Percentiles rank a stretch among this genome's conserved stretches.
Evolutionary conservation across 257 asterid species (phyloP).

Genomic region (Lantana camara): DNA sequence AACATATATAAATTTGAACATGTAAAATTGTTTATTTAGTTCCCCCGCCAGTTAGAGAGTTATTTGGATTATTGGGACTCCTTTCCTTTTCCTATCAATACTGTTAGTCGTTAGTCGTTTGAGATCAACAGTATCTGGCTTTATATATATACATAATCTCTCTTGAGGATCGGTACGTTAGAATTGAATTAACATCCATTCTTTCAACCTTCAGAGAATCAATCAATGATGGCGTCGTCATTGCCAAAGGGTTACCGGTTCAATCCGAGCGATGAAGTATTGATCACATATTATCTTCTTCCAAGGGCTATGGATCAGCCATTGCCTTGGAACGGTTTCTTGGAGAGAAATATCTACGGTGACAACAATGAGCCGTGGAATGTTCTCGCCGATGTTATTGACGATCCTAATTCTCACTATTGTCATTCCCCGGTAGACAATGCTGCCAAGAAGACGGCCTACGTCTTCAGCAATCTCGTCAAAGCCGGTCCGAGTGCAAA

Average conservation of each 20-base stretch:
- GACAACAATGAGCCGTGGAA: constrained; percentile 5
- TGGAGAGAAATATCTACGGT: not conserved
- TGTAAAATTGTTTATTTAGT: no score
- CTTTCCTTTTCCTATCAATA: no score
- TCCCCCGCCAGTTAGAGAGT: no score
- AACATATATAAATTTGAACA: no score
- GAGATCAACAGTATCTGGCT: no score
- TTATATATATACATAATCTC: no score
- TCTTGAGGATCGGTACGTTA: no score
- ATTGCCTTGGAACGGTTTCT: not conserved
- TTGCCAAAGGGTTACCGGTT: not conserved
- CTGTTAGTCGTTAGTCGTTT: no score
- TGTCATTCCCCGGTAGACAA: not conserved
- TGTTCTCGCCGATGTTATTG: not conserved
- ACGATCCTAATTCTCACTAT: not conserved
- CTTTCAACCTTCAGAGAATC: no score
- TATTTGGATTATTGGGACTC: no score
- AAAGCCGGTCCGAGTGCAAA: not conserved
- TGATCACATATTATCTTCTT: not conserved
- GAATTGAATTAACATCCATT: no score
- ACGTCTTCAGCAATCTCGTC: not conserved
- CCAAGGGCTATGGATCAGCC: not conserved
- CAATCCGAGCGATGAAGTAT: not conserved
- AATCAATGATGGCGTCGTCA: no score
- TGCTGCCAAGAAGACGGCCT: not conserved